Percentiles rank a stretch among this genome's conserved stretches.
These are phyloP conservation scores for Protomyces lactucae-debilis DNA, from an alignment of 1,139 yeast species.

Conservation along the genomic window DNA sequence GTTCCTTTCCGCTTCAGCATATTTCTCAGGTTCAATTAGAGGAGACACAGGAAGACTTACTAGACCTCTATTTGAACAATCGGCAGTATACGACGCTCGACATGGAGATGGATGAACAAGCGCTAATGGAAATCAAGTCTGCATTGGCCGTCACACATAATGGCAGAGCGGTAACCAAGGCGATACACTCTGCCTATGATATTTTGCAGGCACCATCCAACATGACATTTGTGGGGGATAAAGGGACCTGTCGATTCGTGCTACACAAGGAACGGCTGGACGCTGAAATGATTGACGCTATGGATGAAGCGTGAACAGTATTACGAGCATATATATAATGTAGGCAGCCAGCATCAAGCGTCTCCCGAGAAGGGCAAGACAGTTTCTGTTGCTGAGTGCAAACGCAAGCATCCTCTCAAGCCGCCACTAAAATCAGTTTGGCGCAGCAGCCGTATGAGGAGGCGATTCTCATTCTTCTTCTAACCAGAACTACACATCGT, in stretches of 20 bases:
- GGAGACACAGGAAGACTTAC: slow-evolving; percentile 25
- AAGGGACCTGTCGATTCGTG: slow-evolving; percentile 32
- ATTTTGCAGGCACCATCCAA: slow-evolving; percentile 7
- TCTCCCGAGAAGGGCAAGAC: not conserved
- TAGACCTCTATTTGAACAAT: slow-evolving; percentile 27
- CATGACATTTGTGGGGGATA: slow-evolving; percentile 29
- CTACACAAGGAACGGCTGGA: slow-evolving; percentile 29
- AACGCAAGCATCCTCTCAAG: slow-evolving; percentile 24
- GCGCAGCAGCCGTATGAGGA: slow-evolving; percentile 24
- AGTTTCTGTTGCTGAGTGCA: not conserved
- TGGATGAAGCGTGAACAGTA: not conserved
- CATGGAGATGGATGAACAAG: not conserved
- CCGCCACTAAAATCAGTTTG: slow-evolving; percentile 26
- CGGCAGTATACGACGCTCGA: not conserved
- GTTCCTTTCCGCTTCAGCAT: slow-evolving; percentile 5
- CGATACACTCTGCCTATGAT: not conserved
- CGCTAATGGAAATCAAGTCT: slow-evolving; percentile 14
- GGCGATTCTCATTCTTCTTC: slow-evolving; percentile 21
- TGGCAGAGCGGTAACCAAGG: not conserved
- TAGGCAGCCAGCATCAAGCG: slow-evolving; percentile 2
- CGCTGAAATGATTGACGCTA: not conserved
- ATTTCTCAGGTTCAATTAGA: not conserved
- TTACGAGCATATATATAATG: not conserved
- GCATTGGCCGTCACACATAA: not conserved
- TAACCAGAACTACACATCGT: slow-evolving; percentile 27